A percentile compares a stretch with the other conserved stretches of the same genome.
phyloP scores from a whole-genome alignment of 2,329 filamentous ascomycete genomes.

The Cercospora sesami region DNA sequence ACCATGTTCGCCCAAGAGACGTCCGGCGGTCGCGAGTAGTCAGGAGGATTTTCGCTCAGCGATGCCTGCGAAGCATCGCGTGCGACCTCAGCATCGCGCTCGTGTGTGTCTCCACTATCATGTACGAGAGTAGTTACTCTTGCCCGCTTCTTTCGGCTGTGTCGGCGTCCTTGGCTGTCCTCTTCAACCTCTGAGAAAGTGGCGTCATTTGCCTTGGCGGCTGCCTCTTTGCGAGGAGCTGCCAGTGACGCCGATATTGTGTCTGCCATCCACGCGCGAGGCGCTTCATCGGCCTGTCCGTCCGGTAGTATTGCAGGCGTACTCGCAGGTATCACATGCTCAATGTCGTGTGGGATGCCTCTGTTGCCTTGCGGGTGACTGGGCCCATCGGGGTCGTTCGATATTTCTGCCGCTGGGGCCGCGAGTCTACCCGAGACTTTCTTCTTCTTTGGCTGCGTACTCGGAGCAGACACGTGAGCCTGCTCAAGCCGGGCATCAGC shows the following conservation, averaged over 20 bases:
- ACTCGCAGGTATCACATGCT: neutral
- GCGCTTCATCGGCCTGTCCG: neutral
- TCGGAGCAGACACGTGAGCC: neutral
- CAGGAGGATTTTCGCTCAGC: neutral
- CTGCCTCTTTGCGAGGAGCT: neutral
- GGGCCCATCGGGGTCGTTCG: neutral
- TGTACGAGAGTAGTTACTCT: neutral
- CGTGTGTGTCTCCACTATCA: neutral
- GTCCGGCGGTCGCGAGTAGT: conserved; percentile 4
- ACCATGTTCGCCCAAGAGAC: conserved; percentile 10
- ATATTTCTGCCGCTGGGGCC: neutral
- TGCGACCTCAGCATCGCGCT: neutral
- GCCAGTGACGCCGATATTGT: neutral
- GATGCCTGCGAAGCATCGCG: neutral
- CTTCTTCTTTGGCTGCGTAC: neutral
- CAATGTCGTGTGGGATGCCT: neutral
- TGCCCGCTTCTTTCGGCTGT: neutral
- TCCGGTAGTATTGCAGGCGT: neutral
- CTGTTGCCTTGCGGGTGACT: neutral
- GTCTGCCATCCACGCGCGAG: neutral
- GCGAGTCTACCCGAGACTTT: neutral
- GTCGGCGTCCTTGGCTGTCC: neutral
- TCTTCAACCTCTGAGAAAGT: neutral
- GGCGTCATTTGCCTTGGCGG: neutral
- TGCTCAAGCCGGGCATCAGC: neutral